Evolutionary conservation across 148 eudicot genomes (phyloP).

Genomic region (Cornus florida): DNA sequence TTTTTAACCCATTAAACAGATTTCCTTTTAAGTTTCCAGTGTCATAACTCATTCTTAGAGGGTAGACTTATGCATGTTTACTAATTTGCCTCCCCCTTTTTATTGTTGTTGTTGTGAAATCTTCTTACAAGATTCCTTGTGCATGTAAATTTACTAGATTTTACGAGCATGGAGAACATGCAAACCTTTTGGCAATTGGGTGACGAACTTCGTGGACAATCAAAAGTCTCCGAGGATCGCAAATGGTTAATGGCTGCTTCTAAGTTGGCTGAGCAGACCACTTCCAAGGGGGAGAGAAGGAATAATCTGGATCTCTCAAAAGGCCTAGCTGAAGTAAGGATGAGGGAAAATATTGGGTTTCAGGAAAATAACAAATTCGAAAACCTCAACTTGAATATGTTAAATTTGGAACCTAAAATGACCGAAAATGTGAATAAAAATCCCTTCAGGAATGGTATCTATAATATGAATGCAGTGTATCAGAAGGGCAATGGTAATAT

Average conservation of each 20-base stretch:
- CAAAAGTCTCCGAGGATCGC: constrained; percentile 80
- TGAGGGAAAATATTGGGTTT: constrained; percentile 54
- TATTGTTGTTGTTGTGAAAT: neutral
- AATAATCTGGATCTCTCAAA: constrained; percentile 84
- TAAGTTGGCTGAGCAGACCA: constrained; percentile 90
- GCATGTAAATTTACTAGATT: constrained; percentile 12
- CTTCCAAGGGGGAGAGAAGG: constrained; percentile 76
- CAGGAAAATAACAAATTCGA: constrained; percentile 93
- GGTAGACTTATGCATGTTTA: too few relatives aligned
- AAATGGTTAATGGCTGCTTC: constrained; percentile 92
- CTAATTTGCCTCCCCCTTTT: too few relatives aligned
- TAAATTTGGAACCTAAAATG: constrained; percentile 65
- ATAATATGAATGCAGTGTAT: constrained; percentile 61
- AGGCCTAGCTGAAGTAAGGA: constrained; percentile 59
- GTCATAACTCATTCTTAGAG: too few relatives aligned
- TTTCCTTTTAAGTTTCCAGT: too few relatives aligned
- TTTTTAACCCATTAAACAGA: too few relatives aligned
- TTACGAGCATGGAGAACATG: constrained; percentile 70
- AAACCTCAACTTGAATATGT: constrained; percentile 72
- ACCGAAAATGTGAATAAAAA: constrained; percentile 50
- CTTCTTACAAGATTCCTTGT: neutral
- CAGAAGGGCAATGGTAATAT: constrained; percentile 53
- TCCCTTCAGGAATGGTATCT: constrained; percentile 48
- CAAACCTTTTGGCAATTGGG: constrained; percentile 85
- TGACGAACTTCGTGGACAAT: constrained; percentile 88